A percentile compares a stretch with the other conserved stretches of the same genome.
These are phyloP conservation scores for Hygrophila difformis DNA, from an alignment of 257 asterid species.

Conservation along the genomic window DNA sequence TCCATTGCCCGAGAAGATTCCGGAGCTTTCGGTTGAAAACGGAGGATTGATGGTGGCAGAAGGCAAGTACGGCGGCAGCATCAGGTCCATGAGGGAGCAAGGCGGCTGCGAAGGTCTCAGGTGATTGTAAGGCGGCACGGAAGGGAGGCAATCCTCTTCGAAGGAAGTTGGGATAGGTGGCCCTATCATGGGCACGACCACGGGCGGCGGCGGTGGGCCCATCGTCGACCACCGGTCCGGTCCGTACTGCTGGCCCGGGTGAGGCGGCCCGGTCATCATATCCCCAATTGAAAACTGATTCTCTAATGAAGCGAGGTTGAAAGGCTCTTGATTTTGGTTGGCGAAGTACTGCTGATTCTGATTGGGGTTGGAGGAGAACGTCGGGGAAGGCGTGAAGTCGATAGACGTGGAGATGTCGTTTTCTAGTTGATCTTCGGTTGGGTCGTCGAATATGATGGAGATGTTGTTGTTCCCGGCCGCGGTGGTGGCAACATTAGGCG, in stretches of 20 bases:
- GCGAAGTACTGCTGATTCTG: neutral
- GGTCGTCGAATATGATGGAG: constrained; percentile 38
- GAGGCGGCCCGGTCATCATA: constrained; percentile 16
- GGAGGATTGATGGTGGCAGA: constrained; percentile 31
- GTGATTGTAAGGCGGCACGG: constrained; percentile 34
- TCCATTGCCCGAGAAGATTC: constrained; percentile 28
- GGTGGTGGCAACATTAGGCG: constrained; percentile 11
- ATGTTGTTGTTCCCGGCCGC: constrained; percentile 10
- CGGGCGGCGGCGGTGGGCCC: constrained; percentile 7
- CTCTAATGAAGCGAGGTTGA: constrained; percentile 24
- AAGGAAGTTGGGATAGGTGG: constrained; percentile 29
- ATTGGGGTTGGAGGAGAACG: constrained; percentile 19
- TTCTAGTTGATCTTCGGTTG: constrained; percentile 37
- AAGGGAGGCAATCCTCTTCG: constrained; percentile 42
- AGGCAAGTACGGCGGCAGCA: constrained; percentile 31
- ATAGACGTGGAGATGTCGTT: constrained; percentile 76
- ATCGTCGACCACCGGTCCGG: constrained; percentile 14
- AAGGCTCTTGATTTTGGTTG: constrained; percentile 29
- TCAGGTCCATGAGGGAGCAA: constrained; percentile 41
- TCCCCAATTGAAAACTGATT: constrained; percentile 20
- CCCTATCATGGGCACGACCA: constrained; percentile 27
- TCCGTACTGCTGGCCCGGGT: constrained; percentile 20
- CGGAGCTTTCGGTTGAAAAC: constrained; percentile 36
- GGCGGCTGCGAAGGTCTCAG: constrained; percentile 28
- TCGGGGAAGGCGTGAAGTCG: constrained; percentile 49